Percentiles rank a stretch among this genome's conserved stretches.
These are phyloP conservation scores for Rossbeevera mucosa DNA, from an alignment of 768 basidiomycete genomes.

Conservation along the genomic window DNA sequence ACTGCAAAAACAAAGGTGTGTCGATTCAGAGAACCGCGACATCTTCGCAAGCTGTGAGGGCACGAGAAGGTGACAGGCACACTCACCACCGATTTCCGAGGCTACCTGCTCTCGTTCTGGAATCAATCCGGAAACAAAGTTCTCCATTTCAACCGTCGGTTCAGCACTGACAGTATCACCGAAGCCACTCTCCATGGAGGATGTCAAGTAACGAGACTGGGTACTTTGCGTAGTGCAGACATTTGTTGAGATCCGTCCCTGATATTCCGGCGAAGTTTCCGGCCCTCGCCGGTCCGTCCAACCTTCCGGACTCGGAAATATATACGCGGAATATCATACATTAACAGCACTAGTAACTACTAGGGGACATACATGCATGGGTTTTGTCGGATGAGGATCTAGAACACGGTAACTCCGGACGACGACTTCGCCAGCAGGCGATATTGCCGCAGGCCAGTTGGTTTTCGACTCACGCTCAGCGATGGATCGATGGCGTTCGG, in stretches of 20 bases:
- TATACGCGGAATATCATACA: no score
- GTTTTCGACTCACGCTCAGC: no score
- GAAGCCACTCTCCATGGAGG: slow-evolving; percentile 16
- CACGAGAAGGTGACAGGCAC: not conserved
- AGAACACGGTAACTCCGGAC: no score
- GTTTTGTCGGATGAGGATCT: no score
- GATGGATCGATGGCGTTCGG: no score
- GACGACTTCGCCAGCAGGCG: no score
- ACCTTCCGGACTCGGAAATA: no score
- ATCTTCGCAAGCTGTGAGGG: not conserved
- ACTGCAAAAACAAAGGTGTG: slow-evolving; percentile 33
- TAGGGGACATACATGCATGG: no score
- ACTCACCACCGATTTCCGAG: slow-evolving; percentile 44
- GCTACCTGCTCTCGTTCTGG: slow-evolving; percentile 42
- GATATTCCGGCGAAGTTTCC: no score
- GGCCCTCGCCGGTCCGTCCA: slow-evolving; percentile 4
- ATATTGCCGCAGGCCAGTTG: no score
- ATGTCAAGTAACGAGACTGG: not conserved
- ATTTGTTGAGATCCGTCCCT: slow-evolving; percentile 9
- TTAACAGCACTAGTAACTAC: no score
- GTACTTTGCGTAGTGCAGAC: slow-evolving; percentile 4
- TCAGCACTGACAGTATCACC: slow-evolving; percentile 12
- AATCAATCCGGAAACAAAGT: slow-evolving; percentile 29
- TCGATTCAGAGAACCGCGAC: not conserved
- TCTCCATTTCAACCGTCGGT: slow-evolving; percentile 18